Base-by-base conservation (phyloP, 2,329 filamentous ascomycete species). In the Dendryphion nanum region DNA sequence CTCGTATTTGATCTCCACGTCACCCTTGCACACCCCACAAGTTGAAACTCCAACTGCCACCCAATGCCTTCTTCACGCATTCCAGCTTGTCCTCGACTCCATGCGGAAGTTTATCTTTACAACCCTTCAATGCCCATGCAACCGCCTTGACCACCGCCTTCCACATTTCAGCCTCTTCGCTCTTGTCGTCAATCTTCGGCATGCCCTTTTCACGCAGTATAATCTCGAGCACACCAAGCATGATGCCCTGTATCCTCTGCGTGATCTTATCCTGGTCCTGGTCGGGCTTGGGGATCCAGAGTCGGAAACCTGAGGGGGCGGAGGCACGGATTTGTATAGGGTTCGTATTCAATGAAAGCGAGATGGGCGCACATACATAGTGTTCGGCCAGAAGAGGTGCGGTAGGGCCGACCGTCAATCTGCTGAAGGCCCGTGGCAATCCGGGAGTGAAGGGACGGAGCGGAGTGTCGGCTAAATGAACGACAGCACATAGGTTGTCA, bases 211-310 rank as follows among this genome's bases (percentile, higher is more conserved):
- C 48, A 18, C 48, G 41, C 5, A 50, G 40, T 8, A 62, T 42
- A 6, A 50, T 44, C 36, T 58, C 52, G 2, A 64, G 45, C 3
- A 62, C 57, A 4, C 45, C 57, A 51, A 59, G 59, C 53, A 64
- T 58, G 1, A 52, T 46, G 12, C 57, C 59, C 14, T 60, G 59
- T 2, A 60, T 47, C 10, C 48, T 38, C 17, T 40, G 45, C 3
- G 51, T 59, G 4, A 57, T 40, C 17, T 50, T 57, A 1, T 52
- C 49, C 2, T 40, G 26, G 14, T 45, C 41, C 6, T 53, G 16
- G 0, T 35, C 35, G 0, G 34, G 15, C 21, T 14, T 29, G 1
- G 59, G 55, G 14, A 63, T 23, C 2, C 59, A 35, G 15, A 64
- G 21, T 33, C 53, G 38, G 18, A 61, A 53, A 1, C 43, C 40